phyloP scores from a whole-genome alignment of 805 yeast species.

The Candida xiaguanensis region DNA sequence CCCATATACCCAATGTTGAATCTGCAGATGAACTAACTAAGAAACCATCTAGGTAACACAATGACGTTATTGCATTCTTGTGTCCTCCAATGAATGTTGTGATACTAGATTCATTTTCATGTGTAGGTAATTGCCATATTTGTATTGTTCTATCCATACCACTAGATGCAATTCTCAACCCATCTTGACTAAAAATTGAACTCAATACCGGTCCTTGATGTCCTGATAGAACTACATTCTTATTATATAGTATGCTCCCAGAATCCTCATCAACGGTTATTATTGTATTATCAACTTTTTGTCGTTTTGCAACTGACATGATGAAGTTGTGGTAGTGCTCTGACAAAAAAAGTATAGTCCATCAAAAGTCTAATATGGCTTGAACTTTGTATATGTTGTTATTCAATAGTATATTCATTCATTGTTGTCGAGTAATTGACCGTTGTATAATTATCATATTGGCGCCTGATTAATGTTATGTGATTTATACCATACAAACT shows the following conservation, averaged over 20 bases:
- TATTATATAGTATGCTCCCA: slow-evolving; percentile 17
- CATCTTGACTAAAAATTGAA: slow-evolving; percentile 49
- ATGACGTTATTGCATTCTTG: slow-evolving; percentile 60
- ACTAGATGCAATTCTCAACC: slow-evolving; percentile 55
- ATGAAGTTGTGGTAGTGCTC: too few relatives aligned
- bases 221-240: slow-evolving; percentile 42
- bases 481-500: too few relatives aligned
- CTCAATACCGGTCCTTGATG: slow-evolving; percentile 54
- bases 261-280: not conserved
- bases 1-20: slow-evolving; percentile 59
- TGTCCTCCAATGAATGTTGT: slow-evolving; percentile 52
- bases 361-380: not conserved
- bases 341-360: not conserved
- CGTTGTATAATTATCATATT: too few relatives aligned
- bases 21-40: slow-evolving; percentile 58
- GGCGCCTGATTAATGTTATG: too few relatives aligned
- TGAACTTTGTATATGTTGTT: too few relatives aligned
- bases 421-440: too few relatives aligned
- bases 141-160: slow-evolving; percentile 54
- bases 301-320: slow-evolving; percentile 37
- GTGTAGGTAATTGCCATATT: slow-evolving; percentile 42
- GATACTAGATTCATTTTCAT: slow-evolving; percentile 26
- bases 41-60: slow-evolving; percentile 48
- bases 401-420: too few relatives aligned
- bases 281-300: slow-evolving; percentile 13